phyloP scores from a whole-genome alignment of 768 basidiomycete species.

The Asterophora parasitica region DNA sequence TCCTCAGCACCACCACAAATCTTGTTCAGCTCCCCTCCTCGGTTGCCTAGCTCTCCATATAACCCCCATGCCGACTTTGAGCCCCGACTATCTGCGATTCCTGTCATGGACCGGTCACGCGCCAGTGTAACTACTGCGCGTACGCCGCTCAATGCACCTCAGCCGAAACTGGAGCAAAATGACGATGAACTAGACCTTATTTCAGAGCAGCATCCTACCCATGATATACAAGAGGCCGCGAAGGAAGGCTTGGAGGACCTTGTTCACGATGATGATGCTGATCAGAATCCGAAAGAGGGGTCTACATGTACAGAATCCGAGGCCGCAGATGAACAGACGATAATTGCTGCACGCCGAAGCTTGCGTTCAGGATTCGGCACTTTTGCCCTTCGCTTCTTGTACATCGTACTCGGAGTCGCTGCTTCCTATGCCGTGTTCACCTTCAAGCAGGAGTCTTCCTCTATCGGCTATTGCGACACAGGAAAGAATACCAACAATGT shows the following conservation, averaged over 20 bases:
- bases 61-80: slow-evolving; percentile 50
- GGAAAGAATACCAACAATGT: slow-evolving; percentile 53
- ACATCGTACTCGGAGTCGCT: no score
- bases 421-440: slow-evolving; percentile 31
- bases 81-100: slow-evolving; percentile 40
- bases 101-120: slow-evolving; percentile 24
- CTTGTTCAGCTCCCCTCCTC: no score
- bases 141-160: slow-evolving; percentile 9
- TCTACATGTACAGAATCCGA: slow-evolving; percentile 10
- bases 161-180: slow-evolving; percentile 21
- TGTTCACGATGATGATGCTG: slow-evolving; percentile 1
- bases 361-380: slow-evolving; percentile 16
- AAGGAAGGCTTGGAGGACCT: slow-evolving; percentile 4
- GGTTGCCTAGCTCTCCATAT: slow-evolving; percentile 19
- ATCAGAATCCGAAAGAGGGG: slow-evolving; percentile 15
- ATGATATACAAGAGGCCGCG: slow-evolving; percentile 1
- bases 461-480: slow-evolving; percentile 80
- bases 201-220: no score
- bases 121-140: neutral
- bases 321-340: slow-evolving; percentile 7
- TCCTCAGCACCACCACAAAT: slow-evolving; percentile 66
- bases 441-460: slow-evolving; percentile 64
- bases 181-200: slow-evolving; percentile 22
- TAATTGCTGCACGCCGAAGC: slow-evolving; percentile 5
- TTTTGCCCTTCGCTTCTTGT: slow-evolving; percentile 39